Evolutionary conservation across 1,139 yeast species (phyloP), one percentile per base, ranked within the genome.

Genomic region (Kodamaea plutei): DNA sequence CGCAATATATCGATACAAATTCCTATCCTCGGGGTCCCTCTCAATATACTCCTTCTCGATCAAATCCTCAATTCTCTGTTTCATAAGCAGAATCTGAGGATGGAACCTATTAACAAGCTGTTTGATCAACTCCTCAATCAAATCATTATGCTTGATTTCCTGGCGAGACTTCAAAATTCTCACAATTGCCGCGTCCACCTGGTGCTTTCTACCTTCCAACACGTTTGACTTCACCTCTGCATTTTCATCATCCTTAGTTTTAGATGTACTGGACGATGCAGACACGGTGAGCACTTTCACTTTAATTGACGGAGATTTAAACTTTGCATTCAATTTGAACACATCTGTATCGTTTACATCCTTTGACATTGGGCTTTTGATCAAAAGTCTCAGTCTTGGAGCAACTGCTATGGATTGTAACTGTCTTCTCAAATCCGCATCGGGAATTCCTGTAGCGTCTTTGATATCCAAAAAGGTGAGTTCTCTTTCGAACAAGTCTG

Each of bases 131-230:
- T 81, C 89, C 26, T 72, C 73, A 13, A 84, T 62, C 34, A 89
- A 64, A 35, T 80, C 80, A 41, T 76, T 76, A 51, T 84, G 91
- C 23, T 58, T 65, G 33, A 82, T 50, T 0, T 69, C 57, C 45
- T 79, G 80, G 21, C 89, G 64, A 1, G 84, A 71, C 53, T 91
- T 91, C 91, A 91, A 81, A 8, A 83, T 76, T 33, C 97, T 69
- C 2, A 89, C 95, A 35, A 89, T 75, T 0, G 95, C 94, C 1
- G 97, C 96, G 48, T 85, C 93, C 3, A 84, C 69, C 47, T 81
- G 87, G 35, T 71, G 68, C 41, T 76, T 62, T 30, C 78, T 56
- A 14, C 76, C 77, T 33, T 65, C 66, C 25, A 50, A 36, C 15
- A 65, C 63, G 25, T 53, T 52, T 2, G 45, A 39, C 33, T 55